phyloP scores from a whole-genome alignment of 2,329 filamentous ascomycete species.

The Verticillium nonalfalfae region DNA sequence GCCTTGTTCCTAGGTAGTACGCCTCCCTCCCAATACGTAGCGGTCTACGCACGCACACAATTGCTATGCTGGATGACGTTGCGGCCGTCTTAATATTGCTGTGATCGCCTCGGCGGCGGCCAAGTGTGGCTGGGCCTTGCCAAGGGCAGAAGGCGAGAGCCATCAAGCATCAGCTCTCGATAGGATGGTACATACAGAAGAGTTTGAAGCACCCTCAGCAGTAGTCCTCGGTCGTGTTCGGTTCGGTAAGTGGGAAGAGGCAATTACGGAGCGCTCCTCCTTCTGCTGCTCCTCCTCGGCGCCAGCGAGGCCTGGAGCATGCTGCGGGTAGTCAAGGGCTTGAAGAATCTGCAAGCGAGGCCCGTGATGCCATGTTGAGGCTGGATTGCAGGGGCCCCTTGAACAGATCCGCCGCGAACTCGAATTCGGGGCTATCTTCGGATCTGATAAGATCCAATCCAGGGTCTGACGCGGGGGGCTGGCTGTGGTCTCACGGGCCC shows the following conservation, averaged over 20 bases:
- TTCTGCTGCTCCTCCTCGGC: background rate
- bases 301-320: background rate
- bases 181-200: too few relatives aligned
- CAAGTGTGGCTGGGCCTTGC: background rate
- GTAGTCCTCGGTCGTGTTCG: background rate
- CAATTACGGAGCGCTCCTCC: background rate
- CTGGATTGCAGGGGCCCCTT: background rate
- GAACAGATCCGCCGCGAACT: constrained; percentile 7
- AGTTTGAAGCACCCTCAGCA: background rate
- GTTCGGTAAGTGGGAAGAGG: background rate
- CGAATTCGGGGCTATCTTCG: constrained; percentile 35
- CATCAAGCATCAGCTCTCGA: background rate
- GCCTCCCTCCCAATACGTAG: background rate
- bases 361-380: background rate
- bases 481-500: background rate
- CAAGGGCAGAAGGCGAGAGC: background rate
- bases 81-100: background rate
- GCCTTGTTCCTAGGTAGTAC: background rate
- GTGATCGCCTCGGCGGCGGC: background rate
- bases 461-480: background rate
- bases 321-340: background rate
- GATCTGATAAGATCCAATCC: constrained; percentile 46
- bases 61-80: background rate
- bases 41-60: background rate
- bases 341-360: background rate